These are phyloP conservation scores for Coniochaeta prunicola DNA, from an alignment of 2,329 filamentous ascomycete genomes.

Conservation along the genomic window DNA sequence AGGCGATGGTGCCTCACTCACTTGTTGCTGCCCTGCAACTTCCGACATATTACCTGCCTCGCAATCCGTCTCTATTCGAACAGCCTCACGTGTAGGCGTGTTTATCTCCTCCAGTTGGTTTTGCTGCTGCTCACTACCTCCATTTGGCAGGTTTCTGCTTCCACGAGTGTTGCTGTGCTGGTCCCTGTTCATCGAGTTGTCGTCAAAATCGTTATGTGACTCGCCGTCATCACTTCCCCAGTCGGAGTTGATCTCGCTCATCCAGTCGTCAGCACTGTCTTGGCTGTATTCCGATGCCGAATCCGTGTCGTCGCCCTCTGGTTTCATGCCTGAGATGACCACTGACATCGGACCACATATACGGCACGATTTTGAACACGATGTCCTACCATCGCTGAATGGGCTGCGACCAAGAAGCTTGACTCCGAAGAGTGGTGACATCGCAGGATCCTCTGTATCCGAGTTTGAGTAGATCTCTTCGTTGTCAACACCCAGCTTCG, in stretches of 20 bases:
- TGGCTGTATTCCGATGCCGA: not conserved
- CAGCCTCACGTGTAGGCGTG: not conserved
- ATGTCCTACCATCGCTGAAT: not conserved
- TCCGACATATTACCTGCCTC: too few species aligned
- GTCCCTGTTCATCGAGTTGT: not conserved
- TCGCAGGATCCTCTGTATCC: not conserved
- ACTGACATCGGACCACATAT: not conserved
- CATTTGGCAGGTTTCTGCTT: not conserved
- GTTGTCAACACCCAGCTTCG: constrained; percentile 10
- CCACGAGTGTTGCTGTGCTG: not conserved
- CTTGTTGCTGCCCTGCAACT: not conserved
- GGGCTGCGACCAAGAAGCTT: not conserved
- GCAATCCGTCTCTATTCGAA: not conserved
- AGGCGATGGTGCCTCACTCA: not conserved
- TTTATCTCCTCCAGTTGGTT: not conserved
- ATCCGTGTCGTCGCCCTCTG: not conserved
- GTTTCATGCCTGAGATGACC: not conserved
- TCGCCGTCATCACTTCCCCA: not conserved
- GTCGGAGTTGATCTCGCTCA: too few species aligned
- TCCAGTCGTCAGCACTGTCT: not conserved
- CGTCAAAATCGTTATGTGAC: not conserved
- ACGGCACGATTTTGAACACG: not conserved
- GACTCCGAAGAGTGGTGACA: not conserved
- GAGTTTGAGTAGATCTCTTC: constrained; percentile 7
- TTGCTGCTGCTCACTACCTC: not conserved